phyloP scores from a whole-genome alignment of 148 eudicot species.

The Pharnaceum exiguum region DNA sequence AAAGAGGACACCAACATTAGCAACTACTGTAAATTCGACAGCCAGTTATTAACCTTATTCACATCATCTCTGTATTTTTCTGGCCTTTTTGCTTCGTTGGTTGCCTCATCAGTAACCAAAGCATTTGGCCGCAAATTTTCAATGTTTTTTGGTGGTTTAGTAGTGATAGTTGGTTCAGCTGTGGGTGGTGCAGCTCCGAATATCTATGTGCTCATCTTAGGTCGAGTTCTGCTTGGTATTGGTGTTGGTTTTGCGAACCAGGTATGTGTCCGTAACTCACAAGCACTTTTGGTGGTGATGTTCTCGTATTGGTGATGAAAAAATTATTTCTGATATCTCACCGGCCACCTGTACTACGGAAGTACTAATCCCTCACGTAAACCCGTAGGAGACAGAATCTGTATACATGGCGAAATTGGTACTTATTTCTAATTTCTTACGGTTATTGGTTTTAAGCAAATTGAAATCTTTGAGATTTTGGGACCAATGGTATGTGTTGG shows the following conservation, averaged over 20 bases:
- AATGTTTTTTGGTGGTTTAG: constrained; percentile 19
- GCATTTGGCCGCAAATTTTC: constrained; percentile 24
- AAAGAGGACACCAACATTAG: constrained; percentile 22
- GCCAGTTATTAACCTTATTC: constrained; percentile 28
- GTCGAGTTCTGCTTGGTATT: constrained; percentile 32
- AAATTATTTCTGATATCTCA: too few relatives aligned
- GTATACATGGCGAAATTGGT: too few relatives aligned
- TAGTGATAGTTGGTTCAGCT: constrained; percentile 25
- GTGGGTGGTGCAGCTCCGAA: constrained; percentile 21
- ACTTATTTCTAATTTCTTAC: too few relatives aligned
- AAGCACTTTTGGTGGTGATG: neutral
- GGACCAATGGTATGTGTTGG: too few relatives aligned
- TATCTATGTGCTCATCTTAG: constrained; percentile 31
- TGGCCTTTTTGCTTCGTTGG: constrained; percentile 18
- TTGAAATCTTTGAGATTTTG: too few relatives aligned
- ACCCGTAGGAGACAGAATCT: too few relatives aligned
- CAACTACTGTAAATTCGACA: constrained; percentile 40
- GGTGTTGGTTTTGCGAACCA: constrained; percentile 42
- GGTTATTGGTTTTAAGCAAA: too few relatives aligned
- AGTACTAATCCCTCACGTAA: too few relatives aligned
- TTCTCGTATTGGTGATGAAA: too few relatives aligned
- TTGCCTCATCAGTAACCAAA: constrained; percentile 21
- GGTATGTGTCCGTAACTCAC: constrained; percentile 5
- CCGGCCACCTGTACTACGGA: too few relatives aligned
- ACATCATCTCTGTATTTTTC: constrained; percentile 36